Base-by-base conservation (phyloP, 202 grass and related monocot genomes). In the Setaria viridis region DNA sequence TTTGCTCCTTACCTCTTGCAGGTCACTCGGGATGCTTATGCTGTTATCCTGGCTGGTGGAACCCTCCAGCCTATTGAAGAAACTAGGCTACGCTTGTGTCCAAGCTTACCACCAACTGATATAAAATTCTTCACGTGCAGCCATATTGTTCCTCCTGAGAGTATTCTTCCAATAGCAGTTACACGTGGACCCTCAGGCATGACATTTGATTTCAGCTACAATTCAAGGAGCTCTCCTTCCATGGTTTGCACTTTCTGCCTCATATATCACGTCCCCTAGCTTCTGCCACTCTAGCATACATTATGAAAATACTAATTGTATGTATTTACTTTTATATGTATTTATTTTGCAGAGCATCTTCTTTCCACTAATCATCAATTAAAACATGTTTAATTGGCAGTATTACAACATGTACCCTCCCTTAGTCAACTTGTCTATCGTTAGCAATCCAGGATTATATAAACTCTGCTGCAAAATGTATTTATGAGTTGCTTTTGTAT, bases 41-140 rank as follows among this genome's bases (percentile, higher is more conserved):
- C 88, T 86, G 84, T 98, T 71, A 85, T 98, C 84, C 70, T 98
- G 82, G 84, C 88, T 76, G 95, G 93, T 68, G 95, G 95, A 46
- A 98, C 95, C 30, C 91, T 98, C 53, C 95, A 98, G 79, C 95
- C 95, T 85, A 95, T 95, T 82, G 95, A 98, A 91, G 96, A 98
- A 90, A 98, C 86, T 86, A 92, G 93, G 84, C 30, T 95, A 45
- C 90, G 90, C 55, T 87, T 98, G 62, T 98, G 89, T 88, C 96
- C 90, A 67, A 74, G 71, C 64, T 62, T 92, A 82, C 57, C 70
- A 46, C 57, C 77, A 67, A 41, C 77, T 86, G 77, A 95, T 80
- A 79, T 98, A 20, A 85, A 88, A 84, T 94, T 95, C 73, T 98
- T 95, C 72, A 92, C 91, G 29, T 98, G 96, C 76, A 92, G 90